Percentiles rank a stretch among this genome's conserved stretches.
Conservation (phyloP, 768 basidiomycete species). For the Boletus rubescentipes region DNA sequence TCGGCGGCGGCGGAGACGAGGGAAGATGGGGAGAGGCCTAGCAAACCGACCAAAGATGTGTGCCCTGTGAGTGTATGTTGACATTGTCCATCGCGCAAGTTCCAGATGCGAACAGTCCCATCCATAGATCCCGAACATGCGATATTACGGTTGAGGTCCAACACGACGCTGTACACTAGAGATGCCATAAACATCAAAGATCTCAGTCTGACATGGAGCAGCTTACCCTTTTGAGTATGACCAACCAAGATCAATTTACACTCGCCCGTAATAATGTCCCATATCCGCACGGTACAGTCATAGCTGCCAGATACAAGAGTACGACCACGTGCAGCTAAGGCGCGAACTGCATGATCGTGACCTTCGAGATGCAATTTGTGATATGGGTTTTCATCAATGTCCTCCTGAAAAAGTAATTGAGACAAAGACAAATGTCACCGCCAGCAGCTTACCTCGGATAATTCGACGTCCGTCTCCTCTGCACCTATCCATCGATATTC, state of each 20-base stretch:
- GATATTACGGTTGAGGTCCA: conserved; percentile 82
- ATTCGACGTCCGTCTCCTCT: conserved; percentile 60
- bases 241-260: conserved; percentile 82
- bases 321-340: conserved; percentile 86
- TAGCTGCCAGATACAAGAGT: conserved; percentile 95
- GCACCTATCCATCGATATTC: conserved; percentile 68
- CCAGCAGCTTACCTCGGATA: conserved; percentile 41
- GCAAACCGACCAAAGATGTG: conserved; percentile 90
- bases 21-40: conserved; percentile 85
- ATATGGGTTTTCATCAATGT: conserved; percentile 81
- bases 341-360: conserved; percentile 89
- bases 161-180: conserved; percentile 91
- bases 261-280: conserved; percentile 85
- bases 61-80: conserved; percentile 85
- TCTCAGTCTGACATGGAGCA: conserved; percentile 26
- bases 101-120: conserved; percentile 95
- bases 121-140: conserved; percentile 99
- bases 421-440: neutral
- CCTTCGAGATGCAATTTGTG: conserved; percentile 83
- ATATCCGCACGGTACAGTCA: conserved; percentile 91
- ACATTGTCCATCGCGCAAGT: conserved; percentile 76
- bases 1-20: conserved; percentile 97
- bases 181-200: conserved; percentile 7
- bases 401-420: conserved; percentile 45
- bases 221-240: conserved; percentile 83